These are phyloP conservation scores for Taphrina deformans DNA, from an alignment of 1,139 yeast genomes.

Conservation along the genomic window DNA sequence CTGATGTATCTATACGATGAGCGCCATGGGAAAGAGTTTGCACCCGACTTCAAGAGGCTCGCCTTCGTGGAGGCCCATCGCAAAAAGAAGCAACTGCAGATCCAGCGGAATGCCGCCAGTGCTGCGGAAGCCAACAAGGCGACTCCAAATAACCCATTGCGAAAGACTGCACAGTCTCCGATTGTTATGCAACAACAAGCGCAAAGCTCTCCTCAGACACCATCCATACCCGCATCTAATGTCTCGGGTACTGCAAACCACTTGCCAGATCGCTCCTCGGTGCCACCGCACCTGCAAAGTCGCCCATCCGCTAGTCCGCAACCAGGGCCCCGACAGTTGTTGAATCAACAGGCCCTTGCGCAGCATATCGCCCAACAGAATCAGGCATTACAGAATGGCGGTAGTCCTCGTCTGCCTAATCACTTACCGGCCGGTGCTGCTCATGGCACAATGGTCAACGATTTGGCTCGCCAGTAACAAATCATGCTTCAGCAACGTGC, in stretches of 20 bases:
- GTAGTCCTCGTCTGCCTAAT: conserved; percentile 12
- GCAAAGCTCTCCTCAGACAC: conserved; percentile 3
- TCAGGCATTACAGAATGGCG: conserved; percentile 14
- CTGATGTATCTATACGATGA: conserved; percentile 36
- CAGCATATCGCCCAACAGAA: conserved; percentile 18
- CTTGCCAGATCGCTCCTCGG: conserved; percentile 12
- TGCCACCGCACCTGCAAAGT: conserved; percentile 8
- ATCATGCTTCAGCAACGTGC: conserved; percentile 30
- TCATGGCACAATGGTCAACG: not conserved
- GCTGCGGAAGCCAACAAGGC: not conserved
- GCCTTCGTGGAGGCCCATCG: conserved; percentile 37
- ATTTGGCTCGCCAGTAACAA: conserved; percentile 29
- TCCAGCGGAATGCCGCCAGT: not conserved
- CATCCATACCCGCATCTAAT: not conserved
- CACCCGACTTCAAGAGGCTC: conserved; percentile 36
- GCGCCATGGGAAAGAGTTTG: conserved; percentile 33
- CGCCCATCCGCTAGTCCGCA: conserved; percentile 22
- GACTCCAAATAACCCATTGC: not conserved
- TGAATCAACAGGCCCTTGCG: conserved; percentile 18
- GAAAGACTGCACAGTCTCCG: conserved; percentile 11
- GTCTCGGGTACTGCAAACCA: not conserved
- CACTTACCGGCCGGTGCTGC: not conserved
- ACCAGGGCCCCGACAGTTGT: conserved; percentile 14
- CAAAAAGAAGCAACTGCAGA: conserved; percentile 18
- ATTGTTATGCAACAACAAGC: not conserved